These are phyloP conservation scores for Kalmusia sp. DNA, from an alignment of 2,329 filamentous ascomycete genomes.

Conservation along the genomic window DNA sequence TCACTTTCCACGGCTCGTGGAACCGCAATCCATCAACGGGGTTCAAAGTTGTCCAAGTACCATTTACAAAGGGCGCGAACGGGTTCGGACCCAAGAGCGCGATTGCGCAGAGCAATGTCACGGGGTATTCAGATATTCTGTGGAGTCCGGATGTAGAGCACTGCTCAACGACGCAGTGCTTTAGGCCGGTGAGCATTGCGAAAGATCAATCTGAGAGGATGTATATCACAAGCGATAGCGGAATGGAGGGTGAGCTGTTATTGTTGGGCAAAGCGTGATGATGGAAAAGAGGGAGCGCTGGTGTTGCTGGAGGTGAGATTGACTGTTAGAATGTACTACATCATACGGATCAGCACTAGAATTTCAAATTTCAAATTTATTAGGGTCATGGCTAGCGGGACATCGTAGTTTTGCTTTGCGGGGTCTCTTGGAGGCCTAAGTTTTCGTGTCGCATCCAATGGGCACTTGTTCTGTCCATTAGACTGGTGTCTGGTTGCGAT, in stretches of 20 bases:
- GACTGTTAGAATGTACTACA: neutral
- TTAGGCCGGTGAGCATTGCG: conserved; percentile 36
- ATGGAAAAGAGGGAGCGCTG: neutral
- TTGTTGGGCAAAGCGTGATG: conserved; percentile 28
- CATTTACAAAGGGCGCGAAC: conserved; percentile 17
- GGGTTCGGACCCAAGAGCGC: conserved; percentile 20
- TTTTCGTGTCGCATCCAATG: too few relatives aligned
- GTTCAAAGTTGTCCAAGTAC: conserved; percentile 34
- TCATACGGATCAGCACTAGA: too few relatives aligned
- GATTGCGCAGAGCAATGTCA: conserved; percentile 14
- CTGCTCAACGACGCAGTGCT: conserved; percentile 38
- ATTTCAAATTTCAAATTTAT: neutral
- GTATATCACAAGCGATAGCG: conserved; percentile 40
- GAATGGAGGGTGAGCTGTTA: conserved; percentile 34
- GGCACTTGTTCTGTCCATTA: too few relatives aligned
- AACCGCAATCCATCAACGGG: conserved; percentile 28
- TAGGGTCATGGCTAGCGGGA: too few relatives aligned
- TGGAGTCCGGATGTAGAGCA: conserved; percentile 29
- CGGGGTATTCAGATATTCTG: conserved; percentile 31
- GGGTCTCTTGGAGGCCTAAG: too few relatives aligned
- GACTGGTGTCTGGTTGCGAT: too few relatives aligned
- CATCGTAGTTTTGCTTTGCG: too few relatives aligned
- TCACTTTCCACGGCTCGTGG: conserved; percentile 41
- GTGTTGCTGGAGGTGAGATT: neutral
- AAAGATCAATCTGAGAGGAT: conserved; percentile 31